These are phyloP conservation scores for Psilocybe subaeruginosa DNA, from an alignment of 768 basidiomycete genomes.

Conservation along the genomic window DNA sequence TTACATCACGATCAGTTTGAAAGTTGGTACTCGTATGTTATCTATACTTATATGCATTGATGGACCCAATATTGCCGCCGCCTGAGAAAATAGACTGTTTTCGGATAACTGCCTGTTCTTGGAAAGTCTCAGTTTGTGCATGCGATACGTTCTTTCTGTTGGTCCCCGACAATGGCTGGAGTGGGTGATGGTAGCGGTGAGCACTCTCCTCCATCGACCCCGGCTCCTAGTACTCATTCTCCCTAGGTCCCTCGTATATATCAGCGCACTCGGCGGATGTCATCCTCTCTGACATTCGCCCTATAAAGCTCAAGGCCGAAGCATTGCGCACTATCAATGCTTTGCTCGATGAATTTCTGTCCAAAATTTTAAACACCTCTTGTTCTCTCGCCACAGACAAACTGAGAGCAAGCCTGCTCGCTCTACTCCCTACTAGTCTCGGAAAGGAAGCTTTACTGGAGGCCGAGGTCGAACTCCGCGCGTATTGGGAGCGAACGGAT, in stretches of 20 bases:
- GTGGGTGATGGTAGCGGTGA: slow-evolving; percentile 43
- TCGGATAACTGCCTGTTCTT: slow-evolving; percentile 16
- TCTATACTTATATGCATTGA: neutral
- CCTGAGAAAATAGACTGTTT: slow-evolving; percentile 22
- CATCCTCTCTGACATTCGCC: slow-evolving; percentile 90
- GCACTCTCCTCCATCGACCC: slow-evolving; percentile 20
- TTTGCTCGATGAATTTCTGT: slow-evolving; percentile 83
- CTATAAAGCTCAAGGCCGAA: slow-evolving; percentile 81
- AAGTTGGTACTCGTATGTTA: neutral
- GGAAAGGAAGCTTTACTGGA: slow-evolving; percentile 93
- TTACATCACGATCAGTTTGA: neutral
- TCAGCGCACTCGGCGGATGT: slow-evolving; percentile 86
- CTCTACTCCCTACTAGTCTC: slow-evolving; percentile 74
- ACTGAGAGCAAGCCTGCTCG: slow-evolving; percentile 72
- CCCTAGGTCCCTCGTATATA: slow-evolving; percentile 71
- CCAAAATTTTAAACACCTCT: slow-evolving; percentile 67
- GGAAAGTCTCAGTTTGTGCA: slow-evolving; percentile 22
- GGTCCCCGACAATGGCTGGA: slow-evolving; percentile 46
- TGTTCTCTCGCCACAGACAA: slow-evolving; percentile 74
- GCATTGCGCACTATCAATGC: slow-evolving; percentile 82
- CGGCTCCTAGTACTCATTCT: slow-evolving; percentile 11
- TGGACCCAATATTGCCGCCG: neutral
- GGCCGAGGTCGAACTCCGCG: slow-evolving; percentile 89
- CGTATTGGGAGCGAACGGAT: slow-evolving; percentile 81
- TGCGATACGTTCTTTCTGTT: slow-evolving; percentile 22